A percentile compares a stretch with the other conserved stretches of the same genome.
Conservation (phyloP, 306 rosid species). For the Leucaena leucocephala region DNA sequence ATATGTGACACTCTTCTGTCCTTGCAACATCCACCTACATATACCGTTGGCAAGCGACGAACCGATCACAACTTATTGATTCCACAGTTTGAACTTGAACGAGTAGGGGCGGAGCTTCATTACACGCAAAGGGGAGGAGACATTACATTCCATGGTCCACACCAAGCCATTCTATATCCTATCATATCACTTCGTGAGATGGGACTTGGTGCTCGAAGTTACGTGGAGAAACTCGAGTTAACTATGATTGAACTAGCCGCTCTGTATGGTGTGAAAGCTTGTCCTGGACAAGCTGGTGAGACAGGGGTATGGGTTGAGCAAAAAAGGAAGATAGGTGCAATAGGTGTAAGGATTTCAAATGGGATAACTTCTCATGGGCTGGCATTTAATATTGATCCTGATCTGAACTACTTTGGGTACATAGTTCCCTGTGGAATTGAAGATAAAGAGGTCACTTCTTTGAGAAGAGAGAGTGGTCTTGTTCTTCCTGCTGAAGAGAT, state of each 20-base stretch:
- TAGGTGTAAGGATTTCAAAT: constrained; percentile 76
- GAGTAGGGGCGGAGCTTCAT: constrained; percentile 78
- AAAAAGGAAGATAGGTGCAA: constrained; percentile 89
- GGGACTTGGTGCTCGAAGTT: constrained; percentile 76
- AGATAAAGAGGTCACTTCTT: constrained; percentile 81
- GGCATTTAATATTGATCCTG: constrained; percentile 90
- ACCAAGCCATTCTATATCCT: constrained; percentile 82
- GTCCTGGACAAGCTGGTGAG: constrained; percentile 60
- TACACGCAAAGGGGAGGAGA: constrained; percentile 88
- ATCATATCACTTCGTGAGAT: constrained; percentile 70
- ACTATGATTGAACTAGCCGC: constrained; percentile 79
- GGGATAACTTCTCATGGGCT: constrained; percentile 88
- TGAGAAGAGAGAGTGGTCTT: constrained; percentile 63
- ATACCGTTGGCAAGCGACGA: constrained; percentile 80
- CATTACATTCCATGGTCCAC: constrained; percentile 91
- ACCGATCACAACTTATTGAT: constrained; percentile 81
- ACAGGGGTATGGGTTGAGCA: constrained; percentile 94
- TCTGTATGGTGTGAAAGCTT: constrained; percentile 73
- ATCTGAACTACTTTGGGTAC: constrained; percentile 72
- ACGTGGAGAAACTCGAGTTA: constrained; percentile 79
- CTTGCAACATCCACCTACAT: constrained; percentile 85
- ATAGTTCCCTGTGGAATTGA: constrained; percentile 91
- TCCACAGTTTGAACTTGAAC: constrained; percentile 62
- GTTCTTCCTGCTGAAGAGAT: constrained; percentile 65
- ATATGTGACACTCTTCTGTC: constrained; percentile 68